Conservation (phyloP, 257 asterid genomes). For the Solanum rostratum region DNA sequence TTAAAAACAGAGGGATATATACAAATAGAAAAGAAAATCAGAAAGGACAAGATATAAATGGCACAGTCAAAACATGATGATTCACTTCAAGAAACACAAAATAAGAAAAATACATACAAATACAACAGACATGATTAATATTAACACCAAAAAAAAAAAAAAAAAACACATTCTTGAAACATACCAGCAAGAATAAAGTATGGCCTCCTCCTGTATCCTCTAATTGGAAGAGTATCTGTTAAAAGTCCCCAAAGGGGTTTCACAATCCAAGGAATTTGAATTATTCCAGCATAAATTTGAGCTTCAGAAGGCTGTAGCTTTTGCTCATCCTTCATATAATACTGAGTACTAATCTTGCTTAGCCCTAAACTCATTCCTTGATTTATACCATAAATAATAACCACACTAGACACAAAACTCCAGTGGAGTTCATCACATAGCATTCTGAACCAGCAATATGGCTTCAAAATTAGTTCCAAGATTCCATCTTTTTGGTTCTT, state of each 20-base stretch:
- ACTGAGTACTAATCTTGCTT: constrained; percentile 54
- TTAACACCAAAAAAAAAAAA: background rate
- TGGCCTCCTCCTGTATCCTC: constrained; percentile 44
- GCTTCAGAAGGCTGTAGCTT: constrained; percentile 54
- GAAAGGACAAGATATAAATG: background rate
- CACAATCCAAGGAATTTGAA: constrained; percentile 62
- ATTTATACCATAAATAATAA: constrained; percentile 46
- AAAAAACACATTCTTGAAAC: background rate
- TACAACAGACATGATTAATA: background rate
- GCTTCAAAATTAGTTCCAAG: constrained; percentile 20
- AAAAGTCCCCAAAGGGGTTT: constrained; percentile 58
- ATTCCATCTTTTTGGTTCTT: constrained; percentile 6
- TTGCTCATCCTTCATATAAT: constrained; percentile 68
- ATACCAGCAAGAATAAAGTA: constrained; percentile 40
- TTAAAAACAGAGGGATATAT: background rate
- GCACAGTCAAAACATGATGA: background rate
- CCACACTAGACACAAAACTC: constrained; percentile 42
- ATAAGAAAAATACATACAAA: background rate
- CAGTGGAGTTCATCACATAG: constrained; percentile 30
- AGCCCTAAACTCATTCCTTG: constrained; percentile 46
- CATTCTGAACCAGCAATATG: constrained; percentile 58
- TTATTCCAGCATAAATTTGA: constrained; percentile 41
- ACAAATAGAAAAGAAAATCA: background rate
- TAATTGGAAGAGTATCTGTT: constrained; percentile 50
- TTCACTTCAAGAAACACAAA: background rate